Conservation (phyloP, 2,329 filamentous ascomycete species). For the Verruconis gallopava region DNA sequence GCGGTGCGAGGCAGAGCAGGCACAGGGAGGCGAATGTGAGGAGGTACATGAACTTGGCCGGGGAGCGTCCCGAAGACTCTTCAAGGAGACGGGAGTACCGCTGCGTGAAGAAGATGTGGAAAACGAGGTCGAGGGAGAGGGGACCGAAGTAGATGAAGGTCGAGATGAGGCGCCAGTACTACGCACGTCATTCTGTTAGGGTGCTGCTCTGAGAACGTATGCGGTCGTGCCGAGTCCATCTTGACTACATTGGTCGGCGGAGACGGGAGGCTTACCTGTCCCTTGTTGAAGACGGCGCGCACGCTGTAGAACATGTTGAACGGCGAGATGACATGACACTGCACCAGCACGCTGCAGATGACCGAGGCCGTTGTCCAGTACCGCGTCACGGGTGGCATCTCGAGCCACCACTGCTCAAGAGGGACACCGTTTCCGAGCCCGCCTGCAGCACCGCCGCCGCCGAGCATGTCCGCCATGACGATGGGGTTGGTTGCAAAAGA, state of each 20-base stretch:
- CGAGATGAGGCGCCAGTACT: slow-evolving; percentile 91
- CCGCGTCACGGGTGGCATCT: slow-evolving; percentile 90
- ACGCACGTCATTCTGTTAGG: no score
- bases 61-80: slow-evolving; percentile 81
- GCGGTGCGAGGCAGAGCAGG: slow-evolving; percentile 68
- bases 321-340: slow-evolving; percentile 82
- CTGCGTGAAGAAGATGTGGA: slow-evolving; percentile 97
- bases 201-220: slow-evolving; percentile 5
- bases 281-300: slow-evolving; percentile 77
- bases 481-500: no score
- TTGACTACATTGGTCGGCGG: neutral
- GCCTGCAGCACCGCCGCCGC: slow-evolving; percentile 20
- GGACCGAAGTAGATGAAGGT: slow-evolving; percentile 98
- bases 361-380: slow-evolving; percentile 96
- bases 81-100: slow-evolving; percentile 91
- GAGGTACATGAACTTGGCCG: slow-evolving; percentile 91
- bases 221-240: neutral
- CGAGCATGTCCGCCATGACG: slow-evolving; percentile 33
- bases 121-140: slow-evolving; percentile 83
- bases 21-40: slow-evolving; percentile 72
- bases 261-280: slow-evolving; percentile 51
- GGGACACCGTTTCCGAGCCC: slow-evolving; percentile 50
- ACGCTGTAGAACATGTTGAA: slow-evolving; percentile 98
- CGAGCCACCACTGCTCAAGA: slow-evolving; percentile 95
- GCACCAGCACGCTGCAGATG: slow-evolving; percentile 74